Conservation (phyloP, 371 early-diverging fungal genomes). For the Apophysomyces elegans region DNA sequence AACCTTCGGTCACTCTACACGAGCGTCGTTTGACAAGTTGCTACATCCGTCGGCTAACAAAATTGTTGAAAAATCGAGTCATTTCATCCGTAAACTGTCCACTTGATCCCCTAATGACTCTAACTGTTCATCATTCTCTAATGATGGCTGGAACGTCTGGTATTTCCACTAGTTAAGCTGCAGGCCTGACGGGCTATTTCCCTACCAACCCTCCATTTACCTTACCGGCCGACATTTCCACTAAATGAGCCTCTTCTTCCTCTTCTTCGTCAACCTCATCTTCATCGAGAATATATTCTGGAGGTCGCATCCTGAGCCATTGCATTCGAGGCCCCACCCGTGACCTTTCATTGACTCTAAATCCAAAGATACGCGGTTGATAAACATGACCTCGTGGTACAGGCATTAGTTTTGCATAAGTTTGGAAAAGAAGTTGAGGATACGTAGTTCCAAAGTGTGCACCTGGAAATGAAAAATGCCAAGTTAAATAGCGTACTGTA, state of each 20-base stretch:
- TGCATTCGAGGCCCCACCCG: constrained; percentile 74
- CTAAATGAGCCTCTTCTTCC: constrained; percentile 11
- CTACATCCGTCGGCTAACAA: constrained; percentile 34
- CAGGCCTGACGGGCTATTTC: constrained; percentile 15
- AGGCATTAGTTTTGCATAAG: constrained; percentile 72
- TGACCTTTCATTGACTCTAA: constrained; percentile 66
- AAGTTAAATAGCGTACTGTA: not conserved
- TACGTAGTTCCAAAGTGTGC: constrained; percentile 97
- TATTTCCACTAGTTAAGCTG: not conserved
- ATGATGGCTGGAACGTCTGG: constrained; percentile 20
- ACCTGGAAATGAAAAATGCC: constrained; percentile 45
- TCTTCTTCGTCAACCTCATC: constrained; percentile 7
- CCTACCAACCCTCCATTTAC: constrained; percentile 19
- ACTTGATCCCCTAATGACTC: constrained; percentile 21
- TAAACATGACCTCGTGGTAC: not conserved
- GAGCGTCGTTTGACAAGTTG: not conserved
- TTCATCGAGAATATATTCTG: constrained; percentile 5
- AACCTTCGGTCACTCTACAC: not conserved
- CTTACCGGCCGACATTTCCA: constrained; percentile 9
- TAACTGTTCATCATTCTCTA: constrained; percentile 23
- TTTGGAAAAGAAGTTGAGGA: constrained; percentile 89
- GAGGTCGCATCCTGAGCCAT: constrained; percentile 72
- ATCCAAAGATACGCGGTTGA: constrained; percentile 83
- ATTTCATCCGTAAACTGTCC: constrained; percentile 27
- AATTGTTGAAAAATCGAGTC: constrained; percentile 38